Percentiles rank a stretch among this genome's conserved stretches.
These are phyloP conservation scores for Cercospora sp. DNA, from an alignment of 2,329 filamentous ascomycete species.

Conservation along the genomic window DNA sequence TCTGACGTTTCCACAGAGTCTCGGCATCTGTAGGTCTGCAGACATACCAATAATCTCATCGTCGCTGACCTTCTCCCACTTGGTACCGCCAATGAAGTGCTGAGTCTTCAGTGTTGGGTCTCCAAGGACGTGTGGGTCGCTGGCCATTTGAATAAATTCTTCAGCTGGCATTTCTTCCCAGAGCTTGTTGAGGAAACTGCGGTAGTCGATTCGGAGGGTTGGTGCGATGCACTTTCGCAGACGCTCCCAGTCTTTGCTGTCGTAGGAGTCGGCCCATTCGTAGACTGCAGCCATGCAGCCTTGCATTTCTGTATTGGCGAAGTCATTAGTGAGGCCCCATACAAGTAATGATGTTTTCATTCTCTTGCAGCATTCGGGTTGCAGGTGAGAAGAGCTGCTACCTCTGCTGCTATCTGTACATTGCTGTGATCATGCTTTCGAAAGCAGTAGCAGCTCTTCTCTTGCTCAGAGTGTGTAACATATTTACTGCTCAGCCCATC, in stretches of 20 bases:
- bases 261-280: constrained; percentile 67
- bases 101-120: constrained; percentile 57
- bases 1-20: not conserved
- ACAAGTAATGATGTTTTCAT: not conserved
- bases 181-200: constrained; percentile 54
- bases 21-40: not conserved
- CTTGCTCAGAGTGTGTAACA: constrained; percentile 1
- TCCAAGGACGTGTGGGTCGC: constrained; percentile 54
- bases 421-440: not conserved
- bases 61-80: constrained; percentile 53
- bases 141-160: constrained; percentile 56
- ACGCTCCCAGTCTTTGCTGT: constrained; percentile 65
- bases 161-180: constrained; percentile 59
- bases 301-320: constrained; percentile 37
- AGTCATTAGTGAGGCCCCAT: not conserved
- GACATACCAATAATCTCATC: constrained; percentile 45
- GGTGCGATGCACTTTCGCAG: constrained; percentile 63
- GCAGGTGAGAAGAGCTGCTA: not conserved
- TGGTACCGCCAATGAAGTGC: constrained; percentile 57
- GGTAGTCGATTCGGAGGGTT: constrained; percentile 67
- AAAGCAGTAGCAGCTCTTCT: not conserved
- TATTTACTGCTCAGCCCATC: constrained; percentile 5
- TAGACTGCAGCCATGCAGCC: constrained; percentile 49
- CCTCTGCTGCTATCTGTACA: not conserved
- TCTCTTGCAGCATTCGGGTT: not conserved